Evolutionary conservation across 2,329 filamentous ascomycete species (phyloP).

Genomic region (Aspergillus proliferans): DNA sequence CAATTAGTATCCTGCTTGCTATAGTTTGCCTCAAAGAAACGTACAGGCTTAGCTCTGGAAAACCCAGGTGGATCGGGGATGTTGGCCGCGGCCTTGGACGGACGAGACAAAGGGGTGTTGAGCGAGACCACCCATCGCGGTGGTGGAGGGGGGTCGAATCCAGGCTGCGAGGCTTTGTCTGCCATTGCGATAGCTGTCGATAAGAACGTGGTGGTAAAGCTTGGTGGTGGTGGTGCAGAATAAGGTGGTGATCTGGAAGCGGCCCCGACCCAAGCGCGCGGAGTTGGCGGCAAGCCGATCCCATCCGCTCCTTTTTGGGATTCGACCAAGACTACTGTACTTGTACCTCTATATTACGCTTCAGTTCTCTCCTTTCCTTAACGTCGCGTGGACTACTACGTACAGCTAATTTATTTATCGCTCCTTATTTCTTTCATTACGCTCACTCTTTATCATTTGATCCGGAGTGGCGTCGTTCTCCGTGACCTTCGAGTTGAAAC

Average conservation of each 20-base stretch:
- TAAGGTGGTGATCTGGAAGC: slow-evolving; percentile 5
- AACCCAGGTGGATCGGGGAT: slow-evolving; percentile 86
- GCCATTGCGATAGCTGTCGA: slow-evolving; percentile 5
- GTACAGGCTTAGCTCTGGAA: slow-evolving; percentile 43
- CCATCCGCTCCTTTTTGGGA: slow-evolving; percentile 18
- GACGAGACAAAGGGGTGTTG: slow-evolving; percentile 61
- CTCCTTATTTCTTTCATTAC: no score
- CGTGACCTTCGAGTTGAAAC: no score
- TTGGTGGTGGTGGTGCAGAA: slow-evolving; percentile 10
- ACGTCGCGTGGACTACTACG: not conserved
- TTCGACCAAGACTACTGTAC: slow-evolving; percentile 1
- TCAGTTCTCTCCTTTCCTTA: slow-evolving; percentile 2
- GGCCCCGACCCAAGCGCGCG: slow-evolving; percentile 22
- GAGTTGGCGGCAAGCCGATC: slow-evolving; percentile 14
- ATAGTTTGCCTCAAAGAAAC: not conserved
- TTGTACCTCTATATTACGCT: slow-evolving; percentile 2
- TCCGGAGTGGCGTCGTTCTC: no score
- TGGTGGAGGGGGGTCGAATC: slow-evolving; percentile 40
- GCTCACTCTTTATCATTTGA: no score
- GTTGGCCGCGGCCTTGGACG: slow-evolving; percentile 53
- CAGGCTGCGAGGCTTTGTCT: slow-evolving; percentile 15
- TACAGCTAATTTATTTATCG: no score
- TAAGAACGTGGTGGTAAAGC: slow-evolving; percentile 1
- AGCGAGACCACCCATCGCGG: slow-evolving; percentile 83
- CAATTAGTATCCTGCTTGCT: no score